Evolutionary conservation across 768 basidiomycete species (phyloP), one percentile per base, ranked within the genome.

Genomic region (Pulveroboletus ravenelii): DNA sequence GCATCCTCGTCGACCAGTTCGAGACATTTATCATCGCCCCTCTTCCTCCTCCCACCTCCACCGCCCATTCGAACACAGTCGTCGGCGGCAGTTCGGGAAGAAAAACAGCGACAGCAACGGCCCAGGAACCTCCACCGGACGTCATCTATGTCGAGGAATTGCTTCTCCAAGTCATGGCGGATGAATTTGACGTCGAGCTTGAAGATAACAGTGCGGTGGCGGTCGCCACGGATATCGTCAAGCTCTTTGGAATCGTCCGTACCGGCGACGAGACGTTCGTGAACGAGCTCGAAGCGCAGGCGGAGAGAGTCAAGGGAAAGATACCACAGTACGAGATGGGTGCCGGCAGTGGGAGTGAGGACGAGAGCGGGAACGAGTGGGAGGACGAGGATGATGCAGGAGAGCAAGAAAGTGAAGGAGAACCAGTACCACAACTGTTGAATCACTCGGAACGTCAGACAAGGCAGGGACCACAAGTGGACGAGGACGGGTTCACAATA

Each of bases 401-500:
- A 10, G 61, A 61, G 14, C 72, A 69, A 3, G 72, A 68, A 25
- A 69, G 62, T 15, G 83, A 71, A 25, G 20, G 20, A 23, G 20
- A 23, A 23, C 76, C 79, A 6, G 78, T 68, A 1, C 89, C 87
- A 3, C 74, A 75, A 56, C 65, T 90, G 20, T 56, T 87, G 17
- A 74, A 78, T 49, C 68, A 57, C 37, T 53, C 64, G 3, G 73
- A 71, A 47, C 29, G 37, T 41, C 61, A 29, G 27, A 53, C 50
- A 8, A 73, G 68, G 45, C 70, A 74, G 10, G 84, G 87, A 60
- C 85, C 87, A 0, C 79, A 89, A 45, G 76, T 94, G 0, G 94
- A 97, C 60, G 89, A 93, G 53, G 93, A 98, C 52, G 94, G 94
- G 1, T 98, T 98, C 64, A 91, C 87, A 3, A 63, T 86, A 45